A percentile compares a stretch with the other conserved stretches of the same genome.
phyloP scores from a whole-genome alignment of 1,284 basidiomycete genomes.

The Phlebopus sp. region DNA sequence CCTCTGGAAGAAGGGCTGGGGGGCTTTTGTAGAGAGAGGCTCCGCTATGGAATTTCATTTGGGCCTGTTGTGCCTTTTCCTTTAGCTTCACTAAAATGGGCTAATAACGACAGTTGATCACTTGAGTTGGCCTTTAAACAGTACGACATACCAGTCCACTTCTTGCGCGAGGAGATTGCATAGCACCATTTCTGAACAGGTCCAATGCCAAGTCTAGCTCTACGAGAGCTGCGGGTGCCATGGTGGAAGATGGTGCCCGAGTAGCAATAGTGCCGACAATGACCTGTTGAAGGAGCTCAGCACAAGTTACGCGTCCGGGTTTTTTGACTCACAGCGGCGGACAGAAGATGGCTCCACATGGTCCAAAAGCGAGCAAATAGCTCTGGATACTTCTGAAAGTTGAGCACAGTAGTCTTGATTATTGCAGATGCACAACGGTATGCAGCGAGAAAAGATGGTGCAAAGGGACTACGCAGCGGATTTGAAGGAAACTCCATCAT shows the following conservation, averaged over 20 bases:
- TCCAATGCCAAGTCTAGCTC: conserved; percentile 56
- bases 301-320: background rate
- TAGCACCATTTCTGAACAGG: conserved; percentile 50
- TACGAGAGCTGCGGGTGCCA: conserved; percentile 55
- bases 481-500: conserved; percentile 59
- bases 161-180: conserved; percentile 46
- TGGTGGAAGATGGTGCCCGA: conserved; percentile 53
- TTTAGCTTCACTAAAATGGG: conserved; percentile 47
- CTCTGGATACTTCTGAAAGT: conserved; percentile 52
- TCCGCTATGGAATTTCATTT: conserved; percentile 37
- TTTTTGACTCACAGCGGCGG: conserved; percentile 45
- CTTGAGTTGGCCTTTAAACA: background rate
- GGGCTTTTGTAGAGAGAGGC: conserved; percentile 20
- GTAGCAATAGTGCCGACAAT: conserved; percentile 57
- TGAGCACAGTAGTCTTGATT: conserved; percentile 49
- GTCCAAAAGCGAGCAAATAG: conserved; percentile 53
- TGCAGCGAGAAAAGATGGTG: conserved; percentile 61
- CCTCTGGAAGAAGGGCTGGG: conserved; percentile 37
- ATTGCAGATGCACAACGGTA: conserved; percentile 60
- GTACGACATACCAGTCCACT: conserved; percentile 43
- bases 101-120: conserved; percentile 27
- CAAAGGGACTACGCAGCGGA: conserved; percentile 58
- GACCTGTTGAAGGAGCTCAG: conserved; percentile 37
- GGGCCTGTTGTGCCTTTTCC: conserved; percentile 48
- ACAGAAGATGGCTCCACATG: conserved; percentile 54